Evolutionary conservation across 768 basidiomycete genomes (phyloP).

Genomic region (Lentinula boryana): DNA sequence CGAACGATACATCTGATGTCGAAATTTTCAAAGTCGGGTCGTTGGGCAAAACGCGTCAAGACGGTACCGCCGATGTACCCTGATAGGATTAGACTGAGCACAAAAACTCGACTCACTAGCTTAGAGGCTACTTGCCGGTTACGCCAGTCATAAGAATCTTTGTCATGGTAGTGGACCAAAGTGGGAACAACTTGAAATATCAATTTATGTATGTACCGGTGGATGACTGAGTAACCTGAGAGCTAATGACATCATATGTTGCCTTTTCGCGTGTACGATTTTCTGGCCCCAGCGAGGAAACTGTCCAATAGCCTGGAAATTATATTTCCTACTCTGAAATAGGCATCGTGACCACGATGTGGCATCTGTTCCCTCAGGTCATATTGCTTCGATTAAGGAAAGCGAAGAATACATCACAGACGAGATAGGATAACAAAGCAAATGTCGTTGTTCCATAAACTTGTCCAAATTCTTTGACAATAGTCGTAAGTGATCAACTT

Average conservation of each 20-base stretch:
- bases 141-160: conserved; percentile 7
- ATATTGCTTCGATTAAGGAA: too few relatives aligned
- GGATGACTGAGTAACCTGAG: background rate
- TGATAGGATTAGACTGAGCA: background rate
- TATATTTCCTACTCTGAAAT: too few relatives aligned
- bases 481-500: too few relatives aligned
- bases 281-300: too few relatives aligned
- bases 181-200: background rate
- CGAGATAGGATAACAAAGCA: too few relatives aligned
- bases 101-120: background rate
- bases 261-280: too few relatives aligned
- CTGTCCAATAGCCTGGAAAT: too few relatives aligned
- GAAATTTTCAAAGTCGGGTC: background rate
- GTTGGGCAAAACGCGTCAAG: conserved; percentile 1
- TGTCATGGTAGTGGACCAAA: background rate
- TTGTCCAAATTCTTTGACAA: too few relatives aligned
- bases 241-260: background rate
- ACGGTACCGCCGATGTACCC: conserved; percentile 5
- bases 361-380: too few relatives aligned
- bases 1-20: conserved; percentile 5
- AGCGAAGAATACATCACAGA: too few relatives aligned
- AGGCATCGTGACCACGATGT: too few relatives aligned
- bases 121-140: background rate
- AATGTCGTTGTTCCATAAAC: too few relatives aligned
- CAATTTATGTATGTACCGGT: background rate